Conservation (phyloP, 1,139 yeast genomes). For the Wickerhamomyces sp. region DNA sequence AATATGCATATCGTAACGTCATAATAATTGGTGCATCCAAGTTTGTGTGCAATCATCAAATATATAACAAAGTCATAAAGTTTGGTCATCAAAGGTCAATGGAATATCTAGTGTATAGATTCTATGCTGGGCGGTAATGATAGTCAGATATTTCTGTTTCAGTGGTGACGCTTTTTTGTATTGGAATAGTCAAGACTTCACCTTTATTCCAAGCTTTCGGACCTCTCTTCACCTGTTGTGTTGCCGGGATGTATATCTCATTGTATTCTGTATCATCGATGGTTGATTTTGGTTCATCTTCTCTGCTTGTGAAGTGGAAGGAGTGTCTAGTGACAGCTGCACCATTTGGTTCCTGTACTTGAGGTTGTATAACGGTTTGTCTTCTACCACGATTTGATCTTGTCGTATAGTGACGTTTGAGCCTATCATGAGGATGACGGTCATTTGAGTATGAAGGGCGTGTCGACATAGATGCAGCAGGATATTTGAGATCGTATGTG, state of each 20-base stretch:
- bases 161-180: constrained; percentile 3
- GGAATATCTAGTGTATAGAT: background rate
- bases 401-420: background rate
- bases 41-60: constrained; percentile 6
- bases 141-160: constrained; percentile 6
- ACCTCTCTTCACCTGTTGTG: constrained; percentile 3
- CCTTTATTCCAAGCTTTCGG: constrained; percentile 3
- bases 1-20: too few relatives aligned
- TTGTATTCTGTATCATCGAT: background rate
- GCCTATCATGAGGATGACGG: background rate
- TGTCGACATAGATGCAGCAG: background rate
- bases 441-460: background rate
- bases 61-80: background rate
- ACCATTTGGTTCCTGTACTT: too few relatives aligned
- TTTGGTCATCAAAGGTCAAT: background rate
- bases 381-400: too few relatives aligned
- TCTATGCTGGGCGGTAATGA: background rate
- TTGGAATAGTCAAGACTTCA: constrained; percentile 8
- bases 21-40: too few relatives aligned
- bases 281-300: too few relatives aligned
- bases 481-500: constrained; percentile 4
- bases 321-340: too few relatives aligned
- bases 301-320: too few relatives aligned
- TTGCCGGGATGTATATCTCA: constrained; percentile 5
- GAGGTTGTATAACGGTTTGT: background rate